Conservation (phyloP, 208 protist species). For the Trypanosoma vivax region DNA sequence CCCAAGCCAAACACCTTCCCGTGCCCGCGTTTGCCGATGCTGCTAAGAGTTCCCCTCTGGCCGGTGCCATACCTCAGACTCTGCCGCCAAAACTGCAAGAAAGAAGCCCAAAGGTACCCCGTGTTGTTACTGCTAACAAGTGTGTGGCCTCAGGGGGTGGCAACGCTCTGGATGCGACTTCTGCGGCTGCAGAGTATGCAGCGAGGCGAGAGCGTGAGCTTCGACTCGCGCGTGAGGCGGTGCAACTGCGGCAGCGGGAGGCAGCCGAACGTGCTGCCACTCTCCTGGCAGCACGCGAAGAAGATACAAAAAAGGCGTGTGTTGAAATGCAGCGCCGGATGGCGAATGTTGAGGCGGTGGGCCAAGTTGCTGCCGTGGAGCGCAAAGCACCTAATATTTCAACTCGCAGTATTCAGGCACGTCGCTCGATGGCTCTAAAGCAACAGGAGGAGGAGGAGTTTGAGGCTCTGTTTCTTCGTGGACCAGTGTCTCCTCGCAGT, state of each 20-base stretch:
- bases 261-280: constrained; percentile 28
- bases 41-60: neutral
- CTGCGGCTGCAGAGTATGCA: constrained; percentile 6
- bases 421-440: neutral
- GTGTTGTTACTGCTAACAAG: neutral
- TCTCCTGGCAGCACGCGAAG: constrained; percentile 11
- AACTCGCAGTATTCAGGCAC: neutral
- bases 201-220: constrained; percentile 3
- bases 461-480: constrained; percentile 8
- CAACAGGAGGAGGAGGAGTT: constrained; percentile 11
- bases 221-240: neutral
- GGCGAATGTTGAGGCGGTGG: constrained; percentile 9
- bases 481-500: neutral
- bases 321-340: constrained; percentile 9
- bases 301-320: constrained; percentile 7
- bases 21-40: neutral
- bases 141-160: constrained; percentile 10
- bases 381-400: neutral
- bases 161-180: constrained; percentile 1
- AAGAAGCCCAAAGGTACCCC: neutral
- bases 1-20: neutral
- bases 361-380: neutral
- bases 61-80: constrained; percentile 1
- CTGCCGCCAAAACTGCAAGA: neutral
- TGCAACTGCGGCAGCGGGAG: constrained; percentile 12